Evolutionary conservation across 2,329 filamentous ascomycete genomes (phyloP), one percentile per base, ranked within the genome.

Genomic region (Pseudogymnoascus sp.): DNA sequence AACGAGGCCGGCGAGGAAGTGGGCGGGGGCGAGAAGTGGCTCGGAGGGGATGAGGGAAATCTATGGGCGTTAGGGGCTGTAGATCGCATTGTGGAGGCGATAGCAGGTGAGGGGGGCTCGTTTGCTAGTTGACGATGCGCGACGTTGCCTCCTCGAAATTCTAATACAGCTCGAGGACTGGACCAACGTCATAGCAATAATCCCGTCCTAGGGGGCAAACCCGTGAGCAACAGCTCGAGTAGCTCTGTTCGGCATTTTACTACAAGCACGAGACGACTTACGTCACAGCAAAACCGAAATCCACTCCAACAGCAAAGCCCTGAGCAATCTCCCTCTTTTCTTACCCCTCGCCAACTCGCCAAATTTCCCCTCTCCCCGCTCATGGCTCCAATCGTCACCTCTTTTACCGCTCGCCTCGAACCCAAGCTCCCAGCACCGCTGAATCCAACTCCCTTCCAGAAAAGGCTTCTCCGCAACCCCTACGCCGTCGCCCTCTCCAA

Each of bases 11-110:
- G 81, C 63, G 77, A 78, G 60, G 76, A 77, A 34, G 73, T 72
- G 6, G 77, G 80, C 26, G 76, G 82, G 64, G 83, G 79, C 1
- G 81, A 79, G 1, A 75, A 77, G 68, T 89, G 86, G 86, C 73
- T 88, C 69, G 85, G 85, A 1, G 80, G 80, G 34, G 84, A 90
- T 66, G 85, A 87, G 68, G 87, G 87, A 0, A 86, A 80, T 71
- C 73, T 79, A 45, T 89, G 87, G 87, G 75, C 88, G 63, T 71
- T 89, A 68, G 75, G 82, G 66, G 82, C 78, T 67, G 79, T 88
- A 2, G 87, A 90, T 75, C 75, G 77, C 65, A 81, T 89, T 66
- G 83, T 88, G 1, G 76, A 78, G 71, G 77, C 77, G 0, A 72
- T 84, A 60, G 0, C 77, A 76, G 1, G 73, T 73, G 4, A 77